These are phyloP conservation scores for Eucalyptus sp. DNA, from an alignment of 345 rosid species.

Conservation along the genomic window DNA sequence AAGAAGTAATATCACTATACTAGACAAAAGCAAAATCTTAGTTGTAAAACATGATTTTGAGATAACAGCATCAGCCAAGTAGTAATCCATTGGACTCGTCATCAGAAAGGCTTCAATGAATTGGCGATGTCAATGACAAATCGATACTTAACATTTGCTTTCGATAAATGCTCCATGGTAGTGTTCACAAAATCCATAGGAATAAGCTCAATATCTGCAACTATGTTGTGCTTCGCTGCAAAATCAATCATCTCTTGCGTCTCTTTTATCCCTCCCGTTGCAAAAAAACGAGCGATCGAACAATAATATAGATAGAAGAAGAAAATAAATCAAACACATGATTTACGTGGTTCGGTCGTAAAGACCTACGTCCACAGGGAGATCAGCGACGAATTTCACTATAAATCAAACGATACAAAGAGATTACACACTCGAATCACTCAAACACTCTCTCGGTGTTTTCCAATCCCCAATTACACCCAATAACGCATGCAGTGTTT, in stretches of 20 bases:
- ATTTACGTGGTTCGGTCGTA: no score
- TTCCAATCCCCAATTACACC: no score
- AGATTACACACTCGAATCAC: no score
- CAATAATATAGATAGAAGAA: no score
- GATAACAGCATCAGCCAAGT: neutral
- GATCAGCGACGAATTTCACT: no score
- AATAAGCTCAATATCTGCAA: neutral
- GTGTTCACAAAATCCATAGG: constrained; percentile 4
- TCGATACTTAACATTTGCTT: constrained; percentile 1
- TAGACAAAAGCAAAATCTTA: neutral
- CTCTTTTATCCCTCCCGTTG: constrained; percentile 6
- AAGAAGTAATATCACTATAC: neutral
- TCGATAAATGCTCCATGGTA: neutral
- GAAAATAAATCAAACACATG: no score
- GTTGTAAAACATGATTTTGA: neutral
- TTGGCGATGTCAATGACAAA: constrained; percentile 11
- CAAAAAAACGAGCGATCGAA: no score
- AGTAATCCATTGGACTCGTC: neutral
- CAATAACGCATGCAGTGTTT: no score
- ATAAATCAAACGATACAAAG: no score
- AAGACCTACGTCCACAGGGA: no score
- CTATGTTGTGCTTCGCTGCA: constrained; percentile 1
- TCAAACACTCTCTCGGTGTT: no score
- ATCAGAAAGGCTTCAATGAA: neutral
- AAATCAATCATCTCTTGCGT: constrained; percentile 15